Evolutionary conservation across 768 basidiomycete genomes (phyloP).

Genomic region (Zangia roseola): DNA sequence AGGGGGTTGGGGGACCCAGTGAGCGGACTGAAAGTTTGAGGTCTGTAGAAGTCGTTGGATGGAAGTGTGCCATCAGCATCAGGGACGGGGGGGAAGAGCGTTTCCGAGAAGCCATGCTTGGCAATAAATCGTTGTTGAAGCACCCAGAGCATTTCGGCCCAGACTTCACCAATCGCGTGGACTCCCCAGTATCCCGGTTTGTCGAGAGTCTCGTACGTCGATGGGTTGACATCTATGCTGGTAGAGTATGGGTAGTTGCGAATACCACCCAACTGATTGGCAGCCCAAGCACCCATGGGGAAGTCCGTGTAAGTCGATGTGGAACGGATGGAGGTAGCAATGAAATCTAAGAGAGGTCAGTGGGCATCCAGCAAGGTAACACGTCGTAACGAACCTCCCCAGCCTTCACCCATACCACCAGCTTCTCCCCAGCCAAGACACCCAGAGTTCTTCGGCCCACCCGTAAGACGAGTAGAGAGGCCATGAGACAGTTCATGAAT

Average conservation of each 20-base stretch:
- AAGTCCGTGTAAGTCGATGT: slow-evolving; percentile 71
- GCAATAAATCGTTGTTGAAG: slow-evolving; percentile 69
- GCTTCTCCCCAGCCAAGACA: slow-evolving; percentile 96
- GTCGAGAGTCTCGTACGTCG: slow-evolving; percentile 92
- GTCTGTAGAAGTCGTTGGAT: slow-evolving; percentile 67
- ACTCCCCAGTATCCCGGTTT: slow-evolving; percentile 94
- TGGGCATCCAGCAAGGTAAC: not conserved
- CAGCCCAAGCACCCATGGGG: slow-evolving; percentile 95
- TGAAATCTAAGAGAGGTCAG: slow-evolving; percentile 50
- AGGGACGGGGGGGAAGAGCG: slow-evolving; percentile 79
- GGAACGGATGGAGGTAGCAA: slow-evolving; percentile 86
- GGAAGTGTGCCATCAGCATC: slow-evolving; percentile 62
- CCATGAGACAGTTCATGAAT: slow-evolving; percentile 91
- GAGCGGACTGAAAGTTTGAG: slow-evolving; percentile 30
- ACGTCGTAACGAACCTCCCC: slow-evolving; percentile 60
- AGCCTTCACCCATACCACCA: slow-evolving; percentile 98
- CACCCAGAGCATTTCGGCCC: slow-evolving; percentile 90
- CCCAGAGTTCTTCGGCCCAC: slow-evolving; percentile 88
- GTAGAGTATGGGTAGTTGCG: slow-evolving; percentile 88
- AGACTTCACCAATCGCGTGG: slow-evolving; percentile 90
- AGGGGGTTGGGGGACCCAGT: slow-evolving; percentile 42
- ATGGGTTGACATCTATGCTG: slow-evolving; percentile 77
- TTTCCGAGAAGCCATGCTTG: slow-evolving; percentile 78
- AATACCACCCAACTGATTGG: slow-evolving; percentile 73
- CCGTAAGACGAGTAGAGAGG: slow-evolving; percentile 89